Evolutionary conservation across 2,329 filamentous ascomycete genomes (phyloP).

Genomic region (Graphilbum sp.): DNA sequence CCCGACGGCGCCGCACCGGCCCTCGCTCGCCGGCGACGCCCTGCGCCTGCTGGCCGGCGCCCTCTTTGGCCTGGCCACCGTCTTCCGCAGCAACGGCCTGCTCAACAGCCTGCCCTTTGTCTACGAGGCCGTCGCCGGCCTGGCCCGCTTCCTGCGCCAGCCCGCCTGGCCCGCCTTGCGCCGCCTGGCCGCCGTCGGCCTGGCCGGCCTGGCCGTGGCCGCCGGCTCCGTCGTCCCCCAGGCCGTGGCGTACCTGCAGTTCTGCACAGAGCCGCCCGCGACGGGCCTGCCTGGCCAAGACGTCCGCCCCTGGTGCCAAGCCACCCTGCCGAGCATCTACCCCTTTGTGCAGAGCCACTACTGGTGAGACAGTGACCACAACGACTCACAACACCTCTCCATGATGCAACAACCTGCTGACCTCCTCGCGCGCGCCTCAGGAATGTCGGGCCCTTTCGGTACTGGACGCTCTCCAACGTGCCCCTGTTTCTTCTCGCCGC

Average conservation of each 20-base stretch:
- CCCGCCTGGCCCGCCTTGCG: constrained; percentile 25
- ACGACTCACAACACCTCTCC: too few relatives aligned
- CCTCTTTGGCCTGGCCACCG: constrained; percentile 54
- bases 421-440: constrained; percentile 25
- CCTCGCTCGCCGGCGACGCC: constrained; percentile 21
- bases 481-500: constrained; percentile 74
- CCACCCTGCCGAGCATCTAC: constrained; percentile 71
- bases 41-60: constrained; percentile 46
- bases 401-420: neutral
- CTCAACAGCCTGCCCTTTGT: constrained; percentile 66
- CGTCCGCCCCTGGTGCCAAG: constrained; percentile 57
- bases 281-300: constrained; percentile 9
- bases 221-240: constrained; percentile 59
- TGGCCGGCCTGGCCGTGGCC: constrained; percentile 53
- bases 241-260: constrained; percentile 53
- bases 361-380: constrained; percentile 41
- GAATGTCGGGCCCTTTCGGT: constrained; percentile 74
- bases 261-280: too few relatives aligned
- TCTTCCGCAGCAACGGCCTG: constrained; percentile 73
- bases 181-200: constrained; percentile 38
- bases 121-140: constrained; percentile 33
- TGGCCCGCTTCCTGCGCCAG: constrained; percentile 21
- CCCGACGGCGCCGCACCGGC: constrained; percentile 17
- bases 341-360: constrained; percentile 78
- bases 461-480: constrained; percentile 77